These are phyloP conservation scores for Populus deltoides DNA, from an alignment of 345 rosid genomes.

Conservation along the genomic window DNA sequence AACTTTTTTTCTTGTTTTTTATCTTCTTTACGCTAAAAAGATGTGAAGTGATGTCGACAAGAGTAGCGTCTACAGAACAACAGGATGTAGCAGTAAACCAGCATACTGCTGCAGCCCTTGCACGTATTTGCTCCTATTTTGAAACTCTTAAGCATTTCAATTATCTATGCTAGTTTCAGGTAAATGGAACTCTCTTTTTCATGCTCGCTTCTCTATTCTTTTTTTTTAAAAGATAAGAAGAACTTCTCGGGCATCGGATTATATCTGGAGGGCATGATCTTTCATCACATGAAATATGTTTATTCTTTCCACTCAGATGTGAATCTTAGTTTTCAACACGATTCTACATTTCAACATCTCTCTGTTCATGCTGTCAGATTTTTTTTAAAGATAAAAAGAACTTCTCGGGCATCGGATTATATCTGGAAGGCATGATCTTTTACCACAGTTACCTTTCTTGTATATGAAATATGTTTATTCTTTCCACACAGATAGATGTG, in stretches of 20 bases:
- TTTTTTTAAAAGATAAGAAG: not conserved
- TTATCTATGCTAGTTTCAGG: conserved; percentile 83
- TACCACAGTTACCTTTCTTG: not conserved
- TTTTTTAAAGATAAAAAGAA: not conserved
- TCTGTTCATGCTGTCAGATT: not conserved
- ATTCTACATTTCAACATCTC: not conserved
- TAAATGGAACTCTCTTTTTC: conserved; percentile 13
- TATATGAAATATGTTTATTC: not conserved
- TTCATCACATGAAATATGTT: not conserved
- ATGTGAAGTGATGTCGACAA: conserved; percentile 57
- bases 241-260: not conserved
- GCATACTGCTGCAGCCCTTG: conserved; percentile 61
- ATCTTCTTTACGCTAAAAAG: too few species aligned
- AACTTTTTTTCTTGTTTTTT: not conserved
- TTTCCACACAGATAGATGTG: not conserved
- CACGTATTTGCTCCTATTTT: conserved; percentile 78
- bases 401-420: not conserved
- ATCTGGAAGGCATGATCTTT: not conserved
- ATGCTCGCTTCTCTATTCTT: not conserved
- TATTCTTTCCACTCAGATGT: not conserved
- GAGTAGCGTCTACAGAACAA: conserved; percentile 56
- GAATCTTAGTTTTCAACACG: not conserved
- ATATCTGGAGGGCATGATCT: not conserved
- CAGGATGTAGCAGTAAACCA: conserved; percentile 61
- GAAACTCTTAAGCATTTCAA: conserved; percentile 85